Base-by-base conservation (phyloP, 2,329 filamentous ascomycete genomes). In the Ascochyta koolunga region DNA sequence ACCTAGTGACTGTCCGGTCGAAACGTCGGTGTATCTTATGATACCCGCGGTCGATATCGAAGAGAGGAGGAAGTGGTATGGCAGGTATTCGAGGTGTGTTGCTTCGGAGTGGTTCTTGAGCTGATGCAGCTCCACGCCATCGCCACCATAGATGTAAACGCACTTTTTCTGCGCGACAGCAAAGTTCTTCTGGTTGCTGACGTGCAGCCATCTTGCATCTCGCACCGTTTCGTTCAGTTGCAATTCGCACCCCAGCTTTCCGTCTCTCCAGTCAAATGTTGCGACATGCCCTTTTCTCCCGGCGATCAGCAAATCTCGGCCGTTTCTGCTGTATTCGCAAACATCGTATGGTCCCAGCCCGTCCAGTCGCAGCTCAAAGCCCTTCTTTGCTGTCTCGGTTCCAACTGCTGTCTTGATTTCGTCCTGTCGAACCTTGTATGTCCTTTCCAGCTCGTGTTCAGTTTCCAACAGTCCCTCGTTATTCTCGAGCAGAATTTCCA, bases 91-190 rank as follows among this genome's bases (percentile, higher is more conserved):
- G 83, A 99, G 91, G 74, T 96, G 89, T 11, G 90, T 89, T 13
- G 96, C 90, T 74, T 99, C 95, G 58, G 90, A 85, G 72, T 96
- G 93, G 74, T 95, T 95, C 75, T 87, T 88, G 69, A 99, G 78
- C 71, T 90, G 93, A 74, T 99, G 95, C 49, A 99, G 79, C 78
- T 99, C 95, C 18, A 97, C 90, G 45, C 95, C 95, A 51, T 90
- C 85, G 52, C 86, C 83, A 69, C 97, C 95, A 79, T 99, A 99
- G 61, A 99, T 97, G 78, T 96, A 99, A 60, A 95, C 90, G 65
- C 95, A 89, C 77, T 93, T 95, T 81, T 96, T 97, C 77, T 99
- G 93, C 38, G 95, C 92, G 11, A 96, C 91, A 0, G 93, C 93
- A 77, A 98, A 97, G 77, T 86, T 89, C 71, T 96, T 91, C 74